These are phyloP conservation scores for Hyphopichia fennica DNA, from an alignment of 1,139 yeast species.

Conservation along the genomic window DNA sequence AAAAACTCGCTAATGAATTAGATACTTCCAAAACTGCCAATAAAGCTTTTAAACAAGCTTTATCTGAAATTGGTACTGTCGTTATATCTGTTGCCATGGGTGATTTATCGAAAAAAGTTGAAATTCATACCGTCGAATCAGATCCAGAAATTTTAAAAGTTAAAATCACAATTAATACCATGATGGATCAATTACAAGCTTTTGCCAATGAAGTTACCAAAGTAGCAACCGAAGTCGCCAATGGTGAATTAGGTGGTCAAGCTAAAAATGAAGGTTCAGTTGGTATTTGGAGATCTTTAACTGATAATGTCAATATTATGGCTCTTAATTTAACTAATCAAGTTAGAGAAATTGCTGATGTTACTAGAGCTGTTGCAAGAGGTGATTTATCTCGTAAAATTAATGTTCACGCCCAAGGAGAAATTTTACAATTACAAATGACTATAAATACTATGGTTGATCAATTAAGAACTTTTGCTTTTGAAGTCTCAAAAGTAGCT, in stretches of 20 bases:
- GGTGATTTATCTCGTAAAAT: conserved; percentile 78
- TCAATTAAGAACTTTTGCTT: conserved; percentile 82
- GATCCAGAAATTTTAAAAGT: conserved; percentile 77
- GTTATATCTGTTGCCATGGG: conserved; percentile 86
- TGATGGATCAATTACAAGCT: conserved; percentile 85
- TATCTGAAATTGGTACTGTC: conserved; percentile 78
- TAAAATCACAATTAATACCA: conserved; percentile 77
- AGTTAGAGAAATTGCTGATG: conserved; percentile 84
- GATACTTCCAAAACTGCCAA: conserved; percentile 63
- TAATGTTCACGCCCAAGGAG: conserved; percentile 84
- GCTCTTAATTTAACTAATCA: conserved; percentile 83
- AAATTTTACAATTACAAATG: conserved; percentile 72
- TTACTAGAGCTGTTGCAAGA: conserved; percentile 78
- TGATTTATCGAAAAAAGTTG: conserved; percentile 75
- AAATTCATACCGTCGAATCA: conserved; percentile 67
- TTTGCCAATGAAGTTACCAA: conserved; percentile 83
- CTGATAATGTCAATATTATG: conserved; percentile 86
- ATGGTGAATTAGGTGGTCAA: conserved; percentile 86
- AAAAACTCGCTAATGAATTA: conserved; percentile 38
- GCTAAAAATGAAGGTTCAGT: conserved; percentile 81
- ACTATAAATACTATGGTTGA: conserved; percentile 88
- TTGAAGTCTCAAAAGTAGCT: conserved; percentile 85
- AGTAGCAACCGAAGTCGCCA: conserved; percentile 86
- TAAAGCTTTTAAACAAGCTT: conserved; percentile 73
- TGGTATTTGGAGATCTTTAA: conserved; percentile 83